A percentile compares a stretch with the other conserved stretches of the same genome.
phyloP scores from a whole-genome alignment of 1,284 basidiomycete species.

The Heterobasidion parviporum region DNA sequence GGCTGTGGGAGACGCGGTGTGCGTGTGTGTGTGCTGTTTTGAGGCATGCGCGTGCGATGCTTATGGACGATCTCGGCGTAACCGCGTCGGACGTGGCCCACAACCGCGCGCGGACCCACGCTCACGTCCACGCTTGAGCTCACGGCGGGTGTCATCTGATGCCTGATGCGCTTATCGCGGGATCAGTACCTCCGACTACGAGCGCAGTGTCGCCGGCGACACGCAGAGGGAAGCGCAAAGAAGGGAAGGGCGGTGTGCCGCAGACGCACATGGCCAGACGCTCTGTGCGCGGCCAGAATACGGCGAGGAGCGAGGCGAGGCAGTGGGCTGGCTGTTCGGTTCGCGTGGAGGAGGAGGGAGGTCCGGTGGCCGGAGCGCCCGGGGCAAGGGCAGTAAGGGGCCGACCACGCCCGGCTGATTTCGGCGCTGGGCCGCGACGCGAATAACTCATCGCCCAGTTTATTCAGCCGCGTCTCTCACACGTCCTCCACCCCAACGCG shows the following conservation, averaged over 20 bases:
- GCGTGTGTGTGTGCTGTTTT: not conserved
- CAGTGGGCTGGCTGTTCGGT: too few relatives aligned
- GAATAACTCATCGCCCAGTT: conserved; percentile 10
- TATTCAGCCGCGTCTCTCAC: conserved; percentile 11
- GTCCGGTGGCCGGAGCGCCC: not conserved
- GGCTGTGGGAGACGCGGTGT: not conserved
- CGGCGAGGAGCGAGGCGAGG: too few relatives aligned
- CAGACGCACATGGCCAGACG: not conserved
- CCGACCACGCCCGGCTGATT: conserved; percentile 1
- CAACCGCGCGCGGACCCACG: too few relatives aligned
- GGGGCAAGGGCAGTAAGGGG: conserved; percentile 6
- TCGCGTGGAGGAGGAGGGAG: too few relatives aligned
- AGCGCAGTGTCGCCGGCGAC: not conserved
- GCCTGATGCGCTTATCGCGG: not conserved
- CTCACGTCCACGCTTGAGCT: not conserved
- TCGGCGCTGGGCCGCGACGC: conserved; percentile 9
- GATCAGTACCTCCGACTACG: not conserved
- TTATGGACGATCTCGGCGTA: too few relatives aligned
- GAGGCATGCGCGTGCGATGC: too few relatives aligned
- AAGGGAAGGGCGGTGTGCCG: not conserved
- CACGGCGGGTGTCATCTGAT: not conserved
- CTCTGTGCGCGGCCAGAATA: too few relatives aligned
- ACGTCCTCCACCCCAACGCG: conserved; percentile 9
- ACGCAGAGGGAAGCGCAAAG: not conserved
- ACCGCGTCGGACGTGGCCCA: too few relatives aligned